phyloP scores from a whole-genome alignment of 495 filamentous ascomycete species.

The Neurospora sp. region DNA sequence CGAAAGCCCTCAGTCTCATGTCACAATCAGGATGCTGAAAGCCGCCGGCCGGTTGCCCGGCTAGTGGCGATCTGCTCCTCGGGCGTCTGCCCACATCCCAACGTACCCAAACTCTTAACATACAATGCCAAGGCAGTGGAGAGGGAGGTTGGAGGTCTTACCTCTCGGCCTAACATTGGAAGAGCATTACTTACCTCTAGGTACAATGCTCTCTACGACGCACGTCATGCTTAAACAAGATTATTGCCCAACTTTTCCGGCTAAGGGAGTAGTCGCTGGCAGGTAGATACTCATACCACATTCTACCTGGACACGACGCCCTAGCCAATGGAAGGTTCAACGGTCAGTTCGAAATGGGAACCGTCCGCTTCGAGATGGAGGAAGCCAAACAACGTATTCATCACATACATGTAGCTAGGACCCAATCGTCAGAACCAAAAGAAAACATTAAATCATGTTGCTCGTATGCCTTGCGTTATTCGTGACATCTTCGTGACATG shows the following conservation, averaged over 20 bases:
- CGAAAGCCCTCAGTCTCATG: no score
- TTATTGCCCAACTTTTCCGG: neutral
- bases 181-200: neutral
- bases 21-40: no score
- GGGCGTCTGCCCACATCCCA: no score
- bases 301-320: neutral
- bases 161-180: neutral
- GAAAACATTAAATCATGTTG: neutral
- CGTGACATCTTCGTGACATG: neutral
- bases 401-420: neutral
- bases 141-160: neutral
- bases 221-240: no score
- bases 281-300: neutral
- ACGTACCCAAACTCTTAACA: no score
- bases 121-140: neutral
- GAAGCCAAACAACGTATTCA: neutral
- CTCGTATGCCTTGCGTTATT: neutral
- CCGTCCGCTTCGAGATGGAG: neutral
- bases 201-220: neutral
- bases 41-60: no score
- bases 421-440: neutral
- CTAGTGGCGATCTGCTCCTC: no score
- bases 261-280: neutral
- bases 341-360: neutral
- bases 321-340: neutral